phyloP scores from a whole-genome alignment of 75 land plant species.

The Ceratopteris richardii region DNA sequence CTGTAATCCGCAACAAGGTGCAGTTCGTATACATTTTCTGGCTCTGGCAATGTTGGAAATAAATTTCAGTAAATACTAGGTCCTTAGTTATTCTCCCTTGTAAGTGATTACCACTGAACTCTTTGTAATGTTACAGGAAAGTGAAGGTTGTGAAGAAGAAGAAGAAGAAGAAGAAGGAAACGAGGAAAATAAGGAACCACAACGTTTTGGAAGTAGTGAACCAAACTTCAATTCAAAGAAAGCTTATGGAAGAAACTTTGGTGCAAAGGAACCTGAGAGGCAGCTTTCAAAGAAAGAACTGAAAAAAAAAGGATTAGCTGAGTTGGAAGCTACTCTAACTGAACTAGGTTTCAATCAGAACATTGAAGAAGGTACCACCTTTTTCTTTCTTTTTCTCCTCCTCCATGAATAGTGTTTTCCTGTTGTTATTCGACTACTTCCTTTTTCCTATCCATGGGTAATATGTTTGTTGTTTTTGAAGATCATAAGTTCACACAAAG shows the following conservation, averaged over 20 bases:
- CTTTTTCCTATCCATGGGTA: no score
- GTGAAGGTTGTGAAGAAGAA: conserved; percentile 78
- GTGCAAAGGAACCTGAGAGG: conserved; percentile 57
- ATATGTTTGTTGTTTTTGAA: no score
- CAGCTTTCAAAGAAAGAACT: conserved; percentile 93
- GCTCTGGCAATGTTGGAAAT: neutral
- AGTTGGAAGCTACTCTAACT: conserved; percentile 81
- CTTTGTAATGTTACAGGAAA: conserved; percentile 85
- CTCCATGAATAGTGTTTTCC: no score
- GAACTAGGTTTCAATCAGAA: conserved; percentile 45
- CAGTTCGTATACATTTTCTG: neutral
- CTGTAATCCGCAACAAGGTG: neutral
- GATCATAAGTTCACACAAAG: no score
- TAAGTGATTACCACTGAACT: no score
- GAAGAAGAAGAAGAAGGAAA: conserved; percentile 43
- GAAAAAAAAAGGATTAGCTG: conserved; percentile 83
- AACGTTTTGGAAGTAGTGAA: conserved; percentile 14
- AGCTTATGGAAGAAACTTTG: no score
- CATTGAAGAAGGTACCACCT: neutral
- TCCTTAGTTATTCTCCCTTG: no score
- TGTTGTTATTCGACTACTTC: no score
- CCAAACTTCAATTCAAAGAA: conserved; percentile 23
- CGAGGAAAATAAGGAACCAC: conserved; percentile 14
- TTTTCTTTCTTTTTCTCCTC: no score
- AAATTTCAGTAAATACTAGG: neutral